Evolutionary conservation across 805 yeast species (phyloP).

Genomic region (Ogataea parapolymorpha): DNA sequence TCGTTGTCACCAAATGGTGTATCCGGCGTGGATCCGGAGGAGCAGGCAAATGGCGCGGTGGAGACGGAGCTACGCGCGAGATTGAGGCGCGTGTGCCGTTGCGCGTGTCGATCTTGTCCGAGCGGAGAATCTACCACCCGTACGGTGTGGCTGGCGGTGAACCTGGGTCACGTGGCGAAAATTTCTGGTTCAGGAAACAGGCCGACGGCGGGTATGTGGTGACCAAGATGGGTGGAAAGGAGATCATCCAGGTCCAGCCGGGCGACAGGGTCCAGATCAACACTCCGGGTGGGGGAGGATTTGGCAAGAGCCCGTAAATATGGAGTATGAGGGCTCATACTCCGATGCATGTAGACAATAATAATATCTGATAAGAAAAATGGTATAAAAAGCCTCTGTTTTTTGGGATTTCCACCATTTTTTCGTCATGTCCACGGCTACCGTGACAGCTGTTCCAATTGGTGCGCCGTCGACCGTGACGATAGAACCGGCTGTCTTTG

Average conservation of each 20-base stretch:
- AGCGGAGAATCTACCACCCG: constrained; percentile 44
- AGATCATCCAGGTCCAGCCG: constrained; percentile 22
- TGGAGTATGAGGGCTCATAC: no score
- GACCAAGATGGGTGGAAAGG: constrained; percentile 31
- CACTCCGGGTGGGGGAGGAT: constrained; percentile 40
- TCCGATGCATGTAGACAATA: background rate
- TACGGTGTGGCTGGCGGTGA: constrained; percentile 45
- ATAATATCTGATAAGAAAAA: background rate
- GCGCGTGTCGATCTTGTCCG: constrained; percentile 41
- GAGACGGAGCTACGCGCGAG: constrained; percentile 47
- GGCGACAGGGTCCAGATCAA: constrained; percentile 33
- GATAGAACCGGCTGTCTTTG: background rate
- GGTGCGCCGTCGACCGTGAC: background rate
- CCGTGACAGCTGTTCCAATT: background rate
- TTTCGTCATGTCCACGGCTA: background rate
- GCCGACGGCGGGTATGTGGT: constrained; percentile 17
- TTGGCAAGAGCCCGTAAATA: constrained; percentile 17
- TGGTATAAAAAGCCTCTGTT: background rate
- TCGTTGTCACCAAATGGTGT: constrained; percentile 42
- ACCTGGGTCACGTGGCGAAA: constrained; percentile 39
- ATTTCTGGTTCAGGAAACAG: constrained; percentile 25
- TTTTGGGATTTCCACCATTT: background rate
- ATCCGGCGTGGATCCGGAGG: constrained; percentile 49
- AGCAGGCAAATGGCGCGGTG: constrained; percentile 43
- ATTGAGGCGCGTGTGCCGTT: constrained; percentile 35